A percentile compares a stretch with the other conserved stretches of the same genome.
These are phyloP conservation scores for Agrocybe praecox DNA, from an alignment of 768 basidiomycete genomes.

Conservation along the genomic window DNA sequence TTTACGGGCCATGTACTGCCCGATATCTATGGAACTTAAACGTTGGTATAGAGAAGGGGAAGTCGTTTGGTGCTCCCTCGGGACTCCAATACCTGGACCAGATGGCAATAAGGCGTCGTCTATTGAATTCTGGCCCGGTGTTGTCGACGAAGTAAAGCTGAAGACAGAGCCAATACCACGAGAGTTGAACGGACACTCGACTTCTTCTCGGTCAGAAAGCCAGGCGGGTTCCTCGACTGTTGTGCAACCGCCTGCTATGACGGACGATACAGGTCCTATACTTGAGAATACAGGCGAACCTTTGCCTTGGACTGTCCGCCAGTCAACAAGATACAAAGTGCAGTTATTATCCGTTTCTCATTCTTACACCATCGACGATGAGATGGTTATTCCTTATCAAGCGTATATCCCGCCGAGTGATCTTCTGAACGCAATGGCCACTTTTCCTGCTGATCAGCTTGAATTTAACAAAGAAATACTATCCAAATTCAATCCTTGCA, in stretches of 20 bases:
- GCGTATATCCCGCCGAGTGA: conserved; percentile 58
- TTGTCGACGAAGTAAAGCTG: conserved; percentile 60
- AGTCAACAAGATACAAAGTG: conserved; percentile 67
- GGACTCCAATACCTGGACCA: conserved; percentile 47
- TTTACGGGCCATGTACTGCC: conserved; percentile 56
- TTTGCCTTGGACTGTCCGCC: conserved; percentile 58
- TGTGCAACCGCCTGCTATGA: conserved; percentile 5
- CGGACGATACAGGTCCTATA: conserved; percentile 22
- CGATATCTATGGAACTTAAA: conserved; percentile 44
- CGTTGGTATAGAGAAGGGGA: conserved; percentile 73
- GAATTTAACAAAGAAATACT: conserved; percentile 43
- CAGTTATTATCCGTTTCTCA: conserved; percentile 63
- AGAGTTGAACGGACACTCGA: background rate
- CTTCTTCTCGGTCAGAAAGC: background rate
- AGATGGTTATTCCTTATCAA: conserved; percentile 74
- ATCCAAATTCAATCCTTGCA: conserved; percentile 55
- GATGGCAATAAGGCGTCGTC: conserved; percentile 34
- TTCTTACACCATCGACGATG: conserved; percentile 50
- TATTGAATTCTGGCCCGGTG: conserved; percentile 77
- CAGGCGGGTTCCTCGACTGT: conserved; percentile 12
- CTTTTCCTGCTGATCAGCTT: conserved; percentile 43
- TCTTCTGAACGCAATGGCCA: conserved; percentile 52
- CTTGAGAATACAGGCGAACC: conserved; percentile 22
- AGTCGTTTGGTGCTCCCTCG: conserved; percentile 69
- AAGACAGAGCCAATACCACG: conserved; percentile 44